A percentile compares a stretch with the other conserved stretches of the same genome.
Evolutionary conservation across 2,329 filamentous ascomycete species (phyloP).

Genomic region (Fusarium longipes): DNA sequence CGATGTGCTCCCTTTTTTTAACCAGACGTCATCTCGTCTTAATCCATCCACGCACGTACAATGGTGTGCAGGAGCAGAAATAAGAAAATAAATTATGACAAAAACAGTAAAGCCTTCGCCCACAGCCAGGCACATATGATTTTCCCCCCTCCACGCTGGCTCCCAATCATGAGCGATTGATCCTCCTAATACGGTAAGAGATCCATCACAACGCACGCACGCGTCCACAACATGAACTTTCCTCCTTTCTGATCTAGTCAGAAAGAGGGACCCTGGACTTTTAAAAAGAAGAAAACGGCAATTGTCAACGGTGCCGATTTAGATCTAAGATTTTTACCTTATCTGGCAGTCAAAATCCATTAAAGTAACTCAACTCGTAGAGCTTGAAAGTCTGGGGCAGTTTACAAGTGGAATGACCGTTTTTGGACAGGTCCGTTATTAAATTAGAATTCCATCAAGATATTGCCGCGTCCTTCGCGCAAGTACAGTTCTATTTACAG

Average conservation of each 20-base stretch:
- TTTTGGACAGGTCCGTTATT: constrained; percentile 29
- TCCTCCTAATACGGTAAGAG: constrained; percentile 36
- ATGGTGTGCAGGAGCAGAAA: not conserved
- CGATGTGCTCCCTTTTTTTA: constrained; percentile 1
- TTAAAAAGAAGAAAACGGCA: not conserved
- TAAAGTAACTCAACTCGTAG: not conserved
- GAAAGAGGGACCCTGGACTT: constrained; percentile 2
- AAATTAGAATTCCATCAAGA: not conserved
- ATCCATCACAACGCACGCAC: not conserved
- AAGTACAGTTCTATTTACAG: not conserved
- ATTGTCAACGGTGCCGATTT: constrained; percentile 3
- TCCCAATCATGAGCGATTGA: constrained; percentile 34
- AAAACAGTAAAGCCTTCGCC: constrained; percentile 52
- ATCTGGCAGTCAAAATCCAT: constrained; percentile 12
- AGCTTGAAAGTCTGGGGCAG: constrained; percentile 16
- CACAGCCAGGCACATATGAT: not conserved
- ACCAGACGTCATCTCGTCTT: constrained; percentile 27
- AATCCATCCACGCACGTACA: not conserved
- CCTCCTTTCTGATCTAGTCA: constrained; percentile 22
- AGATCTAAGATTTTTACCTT: constrained; percentile 23
- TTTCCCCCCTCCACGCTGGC: not conserved
- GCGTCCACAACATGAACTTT: not conserved
- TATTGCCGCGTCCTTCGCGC: not conserved
- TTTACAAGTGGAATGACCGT: constrained; percentile 21
- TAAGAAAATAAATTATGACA: constrained; percentile 28